A percentile compares a stretch with the other conserved stretches of the same genome.
phyloP scores from a whole-genome alignment of 2,329 filamentous ascomycete genomes.

The Zasmidium citrigriseum region DNA sequence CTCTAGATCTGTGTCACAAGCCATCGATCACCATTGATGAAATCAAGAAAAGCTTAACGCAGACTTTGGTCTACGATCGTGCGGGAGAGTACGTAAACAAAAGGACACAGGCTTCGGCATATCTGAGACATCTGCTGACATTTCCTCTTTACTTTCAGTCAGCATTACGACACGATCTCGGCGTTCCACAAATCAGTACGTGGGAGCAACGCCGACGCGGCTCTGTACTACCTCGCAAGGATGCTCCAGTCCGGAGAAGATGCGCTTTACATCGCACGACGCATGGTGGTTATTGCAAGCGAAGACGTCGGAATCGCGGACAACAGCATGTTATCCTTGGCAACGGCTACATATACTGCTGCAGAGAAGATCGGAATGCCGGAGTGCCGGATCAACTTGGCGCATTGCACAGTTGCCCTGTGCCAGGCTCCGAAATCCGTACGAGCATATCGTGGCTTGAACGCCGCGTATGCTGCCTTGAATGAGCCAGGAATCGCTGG shows the following conservation, averaged over 20 bases:
- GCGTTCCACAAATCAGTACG: conserved; percentile 96
- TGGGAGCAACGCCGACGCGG: conserved; percentile 80
- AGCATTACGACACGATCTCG: conserved; percentile 96
- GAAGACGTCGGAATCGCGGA: conserved; percentile 94
- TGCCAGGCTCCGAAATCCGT: conserved; percentile 83
- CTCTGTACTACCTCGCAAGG: conserved; percentile 89
- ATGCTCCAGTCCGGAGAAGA: conserved; percentile 97
- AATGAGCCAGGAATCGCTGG: conserved; percentile 80
- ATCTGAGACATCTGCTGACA: too few species aligned
- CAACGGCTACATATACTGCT: conserved; percentile 82
- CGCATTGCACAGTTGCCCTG: conserved; percentile 81
- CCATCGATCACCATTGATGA: conserved; percentile 67
- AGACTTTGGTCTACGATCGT: conserved; percentile 91
- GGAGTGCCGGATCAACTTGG: conserved; percentile 88
- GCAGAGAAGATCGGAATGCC: conserved; percentile 94
- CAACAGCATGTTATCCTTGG: conserved; percentile 77
- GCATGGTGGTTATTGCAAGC: conserved; percentile 91
- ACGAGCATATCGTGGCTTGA: conserved; percentile 77
- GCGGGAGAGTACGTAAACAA: too few species aligned
- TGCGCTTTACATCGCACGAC: conserved; percentile 84
- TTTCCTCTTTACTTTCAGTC: too few species aligned
- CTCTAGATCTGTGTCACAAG: conserved; percentile 71
- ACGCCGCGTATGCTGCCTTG: conserved; percentile 76
- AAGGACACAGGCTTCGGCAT: too few species aligned
- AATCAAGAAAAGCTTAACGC: conserved; percentile 81